Base-by-base conservation (phyloP, 352 stramenopile species). In the Thalassiosira allenii region DNA sequence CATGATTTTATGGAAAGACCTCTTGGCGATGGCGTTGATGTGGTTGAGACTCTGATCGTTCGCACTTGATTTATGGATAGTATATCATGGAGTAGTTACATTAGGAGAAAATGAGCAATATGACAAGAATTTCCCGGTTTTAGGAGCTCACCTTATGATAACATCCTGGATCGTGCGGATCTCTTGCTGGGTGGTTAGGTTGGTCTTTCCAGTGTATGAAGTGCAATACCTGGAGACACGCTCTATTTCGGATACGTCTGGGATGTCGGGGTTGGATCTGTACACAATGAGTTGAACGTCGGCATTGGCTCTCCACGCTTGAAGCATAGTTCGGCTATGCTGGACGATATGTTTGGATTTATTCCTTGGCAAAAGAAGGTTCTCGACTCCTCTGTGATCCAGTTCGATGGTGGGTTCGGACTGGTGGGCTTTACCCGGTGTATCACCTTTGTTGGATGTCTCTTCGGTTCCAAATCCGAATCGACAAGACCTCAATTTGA, bases 231-330 rank as follows among this genome's bases (percentile, higher is more conserved):
- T 49, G 29, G 17, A 56, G 9, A 79, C 69, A 23, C 51, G 27
- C 14, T 68, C 69, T 22, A 79, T 79, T 56, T 79, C 69, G 37
- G 12, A 25, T 14, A 65, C 30, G 22, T 79, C 32, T 2, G 69
- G 69, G 11, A 22, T 22, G 22, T 51, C 37, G 33, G 57, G 54
- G n/a, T 71, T 29, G 2, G 59, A 74, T 20, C 17, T 29, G 61
- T 79, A 79, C 1, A 79, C 8, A 3, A 79, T 22, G 6, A 79
- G 4, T 43, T 77, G 27, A 11, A 79, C 34, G 44, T 73, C 69
- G 32, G 37, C 63, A 73, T 79, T 79, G 22, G 23, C 69, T 12
- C 69, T 14, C 69, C 69, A 79, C 27, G 33, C 22, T 52, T 57
- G 51, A 11, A 79, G 34, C 8, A 78, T 32, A 11, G 32, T 65